Conservation (phyloP, 1,284 basidiomycete species). For the Porodaedalea pini region DNA sequence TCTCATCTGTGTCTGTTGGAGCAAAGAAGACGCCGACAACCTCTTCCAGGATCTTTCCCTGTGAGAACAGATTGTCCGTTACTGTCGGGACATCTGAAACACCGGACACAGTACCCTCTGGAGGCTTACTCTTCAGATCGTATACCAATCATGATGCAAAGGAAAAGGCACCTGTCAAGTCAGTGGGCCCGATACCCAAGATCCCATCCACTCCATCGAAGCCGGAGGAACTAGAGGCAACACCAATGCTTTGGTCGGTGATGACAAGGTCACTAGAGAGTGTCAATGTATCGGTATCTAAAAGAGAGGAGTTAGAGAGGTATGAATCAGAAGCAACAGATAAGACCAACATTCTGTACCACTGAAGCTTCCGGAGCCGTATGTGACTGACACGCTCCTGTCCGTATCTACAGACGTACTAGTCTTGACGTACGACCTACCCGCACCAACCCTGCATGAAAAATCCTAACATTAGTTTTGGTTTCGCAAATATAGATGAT, state of each 20-base stretch:
- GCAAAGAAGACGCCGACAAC: constrained; percentile 12
- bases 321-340: too few relatives aligned
- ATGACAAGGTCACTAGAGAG: constrained; percentile 19
- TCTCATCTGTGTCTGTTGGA: constrained; percentile 6
- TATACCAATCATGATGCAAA: constrained; percentile 13
- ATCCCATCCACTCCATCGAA: constrained; percentile 25
- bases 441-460: constrained; percentile 24
- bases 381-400: constrained; percentile 13
- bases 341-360: constrained; percentile 21
- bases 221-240: constrained; percentile 18
- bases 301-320: too few relatives aligned
- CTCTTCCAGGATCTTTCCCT: constrained; percentile 7
- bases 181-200: constrained; percentile 16
- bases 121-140: constrained; percentile 23
- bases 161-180: background rate
- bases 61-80: constrained; percentile 21
- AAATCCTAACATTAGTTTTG: too few relatives aligned
- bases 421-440: constrained; percentile 15
- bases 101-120: constrained; percentile 22
- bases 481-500: too few relatives aligned
- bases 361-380: constrained; percentile 21
- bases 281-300: constrained; percentile 21
- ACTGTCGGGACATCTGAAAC: constrained; percentile 22
- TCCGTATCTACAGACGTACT: constrained; percentile 14
- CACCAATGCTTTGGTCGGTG: constrained; percentile 21